Conservation (phyloP, 805 yeast genomes). For the Metschnikowia gelsemii region DNA sequence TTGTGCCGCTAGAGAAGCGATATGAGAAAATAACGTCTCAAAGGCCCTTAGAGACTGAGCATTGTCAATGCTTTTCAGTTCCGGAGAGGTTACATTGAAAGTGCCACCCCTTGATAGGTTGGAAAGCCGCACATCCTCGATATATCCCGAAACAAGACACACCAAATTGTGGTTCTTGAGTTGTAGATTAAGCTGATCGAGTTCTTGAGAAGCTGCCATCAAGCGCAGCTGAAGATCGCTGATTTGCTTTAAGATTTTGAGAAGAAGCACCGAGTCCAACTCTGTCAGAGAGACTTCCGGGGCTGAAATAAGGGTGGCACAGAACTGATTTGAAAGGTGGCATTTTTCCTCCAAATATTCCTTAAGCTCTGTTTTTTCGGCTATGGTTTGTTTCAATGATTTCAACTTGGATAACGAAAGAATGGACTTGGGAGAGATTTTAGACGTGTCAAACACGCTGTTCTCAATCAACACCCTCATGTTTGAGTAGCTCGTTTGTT, state of each 20-base stretch:
- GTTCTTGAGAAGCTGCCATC: constrained; percentile 26
- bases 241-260: constrained; percentile 35
- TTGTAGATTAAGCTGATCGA: constrained; percentile 27
- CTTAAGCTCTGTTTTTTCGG: constrained; percentile 31
- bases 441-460: constrained; percentile 41
- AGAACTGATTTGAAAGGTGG: constrained; percentile 35
- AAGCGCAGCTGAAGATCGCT: constrained; percentile 33
- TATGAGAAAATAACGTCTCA: constrained; percentile 47
- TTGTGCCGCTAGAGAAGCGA: constrained; percentile 48
- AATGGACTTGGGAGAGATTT: constrained; percentile 34
- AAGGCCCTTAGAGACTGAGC: constrained; percentile 23
- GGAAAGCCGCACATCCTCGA: constrained; percentile 40
- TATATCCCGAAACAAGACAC: constrained; percentile 47
- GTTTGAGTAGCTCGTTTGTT: constrained; percentile 36
- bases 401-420: constrained; percentile 31
- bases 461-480: constrained; percentile 46
- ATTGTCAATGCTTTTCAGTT: background rate
- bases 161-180: constrained; percentile 45
- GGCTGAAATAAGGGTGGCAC: constrained; percentile 25
- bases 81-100: background rate
- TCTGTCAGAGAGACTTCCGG: constrained; percentile 19
- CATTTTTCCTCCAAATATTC: constrained; percentile 33
- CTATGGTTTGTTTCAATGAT: constrained; percentile 29
- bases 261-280: constrained; percentile 29
- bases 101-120: constrained; percentile 11